Evolutionary conservation across 768 basidiomycete genomes (phyloP).

Genomic region (Boletus subcaerulescens): DNA sequence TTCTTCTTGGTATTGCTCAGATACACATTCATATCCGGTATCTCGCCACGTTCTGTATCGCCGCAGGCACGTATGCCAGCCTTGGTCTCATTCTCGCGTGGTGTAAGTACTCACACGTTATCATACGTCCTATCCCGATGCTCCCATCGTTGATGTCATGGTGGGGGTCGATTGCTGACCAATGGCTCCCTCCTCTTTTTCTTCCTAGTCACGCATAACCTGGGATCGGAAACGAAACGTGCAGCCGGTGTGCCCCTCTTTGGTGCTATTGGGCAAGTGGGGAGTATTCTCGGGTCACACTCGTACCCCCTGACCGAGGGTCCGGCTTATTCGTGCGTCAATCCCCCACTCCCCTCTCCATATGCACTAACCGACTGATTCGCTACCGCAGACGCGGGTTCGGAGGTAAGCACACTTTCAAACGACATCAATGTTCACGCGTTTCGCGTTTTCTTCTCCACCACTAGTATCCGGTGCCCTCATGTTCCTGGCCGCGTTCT

Average conservation of each 20-base stretch:
- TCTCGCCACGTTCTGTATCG: conserved; percentile 45
- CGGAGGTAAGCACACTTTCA: background rate
- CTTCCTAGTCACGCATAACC: conserved; percentile 38
- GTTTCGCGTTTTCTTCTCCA: background rate
- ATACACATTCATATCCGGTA: conserved; percentile 39
- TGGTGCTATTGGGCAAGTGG: conserved; percentile 41
- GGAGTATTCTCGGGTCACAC: conserved; percentile 40
- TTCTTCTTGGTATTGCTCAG: conserved; percentile 35
- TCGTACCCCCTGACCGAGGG: conserved; percentile 41
- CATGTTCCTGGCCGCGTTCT: conserved; percentile 24
- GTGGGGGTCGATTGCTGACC: background rate
- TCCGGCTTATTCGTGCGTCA: conserved; percentile 36
- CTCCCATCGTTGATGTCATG: background rate
- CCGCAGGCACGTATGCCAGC: conserved; percentile 45
- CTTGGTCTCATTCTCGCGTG: conserved; percentile 47
- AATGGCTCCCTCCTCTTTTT: background rate
- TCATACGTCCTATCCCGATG: background rate
- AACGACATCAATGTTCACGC: too few relatives aligned
- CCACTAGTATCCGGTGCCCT: conserved; percentile 19
- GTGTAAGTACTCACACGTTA: conserved; percentile 34
- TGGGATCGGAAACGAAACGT: conserved; percentile 45
- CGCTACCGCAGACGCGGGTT: background rate
- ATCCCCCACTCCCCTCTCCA: background rate
- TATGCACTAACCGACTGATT: background rate
- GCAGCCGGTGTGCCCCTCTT: conserved; percentile 43